Percentiles rank a stretch among this genome's conserved stretches.
Evolutionary conservation across 2,329 filamentous ascomycete genomes (phyloP).

Genomic region (Alternaria panax): DNA sequence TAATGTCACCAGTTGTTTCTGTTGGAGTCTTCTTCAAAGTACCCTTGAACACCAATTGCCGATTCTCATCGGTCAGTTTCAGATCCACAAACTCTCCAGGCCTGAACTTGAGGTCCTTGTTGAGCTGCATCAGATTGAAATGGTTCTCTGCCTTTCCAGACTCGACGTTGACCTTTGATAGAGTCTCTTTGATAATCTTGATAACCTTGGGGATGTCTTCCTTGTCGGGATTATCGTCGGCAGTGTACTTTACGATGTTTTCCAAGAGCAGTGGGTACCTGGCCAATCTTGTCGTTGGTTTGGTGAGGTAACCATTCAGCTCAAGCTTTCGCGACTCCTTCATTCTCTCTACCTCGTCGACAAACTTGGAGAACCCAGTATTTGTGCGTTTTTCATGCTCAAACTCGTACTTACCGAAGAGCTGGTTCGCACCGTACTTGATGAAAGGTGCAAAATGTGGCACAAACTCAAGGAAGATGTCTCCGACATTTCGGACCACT

Average conservation of each 20-base stretch:
- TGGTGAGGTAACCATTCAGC: conserved; percentile 95
- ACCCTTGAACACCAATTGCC: conserved; percentile 93
- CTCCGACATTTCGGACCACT: conserved; percentile 87
- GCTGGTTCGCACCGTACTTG: conserved; percentile 90
- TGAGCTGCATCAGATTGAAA: conserved; percentile 91
- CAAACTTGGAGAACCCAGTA: conserved; percentile 83
- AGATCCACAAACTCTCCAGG: conserved; percentile 91
- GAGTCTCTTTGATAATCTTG: conserved; percentile 81
- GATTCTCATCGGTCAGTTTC: conserved; percentile 90
- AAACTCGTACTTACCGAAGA: conserved; percentile 97
- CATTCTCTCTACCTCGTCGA: conserved; percentile 93
- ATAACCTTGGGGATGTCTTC: conserved; percentile 92
- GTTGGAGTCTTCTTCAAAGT: conserved; percentile 90
- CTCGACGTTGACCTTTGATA: conserved; percentile 89
- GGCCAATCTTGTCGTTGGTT: conserved; percentile 93
- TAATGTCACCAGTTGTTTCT: conserved; percentile 82
- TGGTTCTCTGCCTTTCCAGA: conserved; percentile 97
- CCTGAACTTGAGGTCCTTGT: conserved; percentile 89
- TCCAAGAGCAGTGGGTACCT: conserved; percentile 92
- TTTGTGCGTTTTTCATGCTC: conserved; percentile 94
- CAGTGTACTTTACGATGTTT: conserved; percentile 89
- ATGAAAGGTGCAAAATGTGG: conserved; percentile 96
- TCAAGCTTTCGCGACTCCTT: conserved; percentile 98
- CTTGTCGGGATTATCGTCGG: conserved; percentile 87
- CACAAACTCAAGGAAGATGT: conserved; percentile 92